A percentile compares a stretch with the other conserved stretches of the same genome.
These are phyloP conservation scores for Candida michaelii DNA, from an alignment of 805 yeast genomes.

Conservation along the genomic window DNA sequence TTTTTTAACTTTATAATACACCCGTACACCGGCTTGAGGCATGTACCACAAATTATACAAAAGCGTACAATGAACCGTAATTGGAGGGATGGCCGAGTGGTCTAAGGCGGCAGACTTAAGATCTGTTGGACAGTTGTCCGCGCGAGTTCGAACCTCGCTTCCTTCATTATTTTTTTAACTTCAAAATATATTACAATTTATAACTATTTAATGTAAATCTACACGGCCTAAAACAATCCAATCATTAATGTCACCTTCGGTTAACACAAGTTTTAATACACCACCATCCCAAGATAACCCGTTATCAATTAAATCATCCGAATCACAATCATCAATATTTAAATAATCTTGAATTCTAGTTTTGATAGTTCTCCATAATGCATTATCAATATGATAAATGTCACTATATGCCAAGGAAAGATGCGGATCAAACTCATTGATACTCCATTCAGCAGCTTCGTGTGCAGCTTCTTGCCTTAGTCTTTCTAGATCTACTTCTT, in stretches of 20 bases:
- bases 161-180: slow-evolving; percentile 35
- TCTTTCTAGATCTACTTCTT: slow-evolving; percentile 27
- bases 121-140: slow-evolving; percentile 45
- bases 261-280: slow-evolving; percentile 62
- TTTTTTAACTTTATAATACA: too few species aligned
- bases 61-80: neutral
- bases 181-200: neutral
- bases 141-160: slow-evolving; percentile 51
- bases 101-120: slow-evolving; percentile 50
- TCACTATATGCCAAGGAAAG: slow-evolving; percentile 69
- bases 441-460: slow-evolving; percentile 54
- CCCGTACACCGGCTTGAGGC: too few species aligned
- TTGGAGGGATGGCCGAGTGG: slow-evolving; percentile 50
- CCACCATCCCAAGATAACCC: slow-evolving; percentile 67
- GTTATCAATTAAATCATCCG: slow-evolving; percentile 30
- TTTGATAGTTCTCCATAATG: slow-evolving; percentile 60
- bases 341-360: slow-evolving; percentile 67
- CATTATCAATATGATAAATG: slow-evolving; percentile 63
- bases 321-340: slow-evolving; percentile 45
- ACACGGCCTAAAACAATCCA: slow-evolving; percentile 67
- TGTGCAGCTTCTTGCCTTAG: slow-evolving; percentile 47
- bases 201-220: slow-evolving; percentile 29
- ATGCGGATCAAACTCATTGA: slow-evolving; percentile 65
- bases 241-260: slow-evolving; percentile 68
- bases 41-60: too few species aligned